phyloP scores from a whole-genome alignment of 148 eudicot species.

The Talinum fruticosum region DNA sequence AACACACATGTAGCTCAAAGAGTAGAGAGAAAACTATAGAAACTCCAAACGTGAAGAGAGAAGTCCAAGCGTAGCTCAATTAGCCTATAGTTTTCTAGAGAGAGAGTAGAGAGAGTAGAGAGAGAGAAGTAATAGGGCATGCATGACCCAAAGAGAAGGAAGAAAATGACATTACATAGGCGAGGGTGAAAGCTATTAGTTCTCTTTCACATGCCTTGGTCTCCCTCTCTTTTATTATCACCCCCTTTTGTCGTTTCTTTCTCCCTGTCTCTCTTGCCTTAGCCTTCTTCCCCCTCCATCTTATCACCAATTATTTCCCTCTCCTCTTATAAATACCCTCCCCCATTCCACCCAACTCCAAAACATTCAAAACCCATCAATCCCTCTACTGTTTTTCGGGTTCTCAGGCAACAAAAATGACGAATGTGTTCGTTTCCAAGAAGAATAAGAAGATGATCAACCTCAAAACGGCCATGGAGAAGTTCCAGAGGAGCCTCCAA shows the following conservation, averaged over 20 bases:
- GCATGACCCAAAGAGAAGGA: not conserved
- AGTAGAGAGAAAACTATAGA: not conserved
- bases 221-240: not conserved
- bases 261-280: conserved; percentile 11
- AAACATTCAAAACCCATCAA: no score
- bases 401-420: not conserved
- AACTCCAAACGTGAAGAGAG: not conserved
- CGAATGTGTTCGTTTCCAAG: not conserved
- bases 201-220: conserved; percentile 12
- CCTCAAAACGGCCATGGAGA: conserved; percentile 17
- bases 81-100: no score
- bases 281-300: not conserved
- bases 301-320: not conserved
- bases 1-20: not conserved
- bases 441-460: conserved; percentile 3
- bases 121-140: not conserved
- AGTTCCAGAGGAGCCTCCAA: conserved; percentile 41
- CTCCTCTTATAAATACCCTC: conserved; percentile 4
- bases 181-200: not conserved
- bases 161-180: conserved; percentile 12
- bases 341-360: not conserved
- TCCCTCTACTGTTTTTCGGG: not conserved
- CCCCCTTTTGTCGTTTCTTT: conserved; percentile 5
- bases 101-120: no score
- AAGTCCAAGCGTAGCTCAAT: not conserved